A percentile compares a stretch with the other conserved stretches of the same genome.
These are phyloP conservation scores for Nakaseomyces uthaithaninus DNA, from an alignment of 1,139 yeast genomes.

Conservation along the genomic window DNA sequence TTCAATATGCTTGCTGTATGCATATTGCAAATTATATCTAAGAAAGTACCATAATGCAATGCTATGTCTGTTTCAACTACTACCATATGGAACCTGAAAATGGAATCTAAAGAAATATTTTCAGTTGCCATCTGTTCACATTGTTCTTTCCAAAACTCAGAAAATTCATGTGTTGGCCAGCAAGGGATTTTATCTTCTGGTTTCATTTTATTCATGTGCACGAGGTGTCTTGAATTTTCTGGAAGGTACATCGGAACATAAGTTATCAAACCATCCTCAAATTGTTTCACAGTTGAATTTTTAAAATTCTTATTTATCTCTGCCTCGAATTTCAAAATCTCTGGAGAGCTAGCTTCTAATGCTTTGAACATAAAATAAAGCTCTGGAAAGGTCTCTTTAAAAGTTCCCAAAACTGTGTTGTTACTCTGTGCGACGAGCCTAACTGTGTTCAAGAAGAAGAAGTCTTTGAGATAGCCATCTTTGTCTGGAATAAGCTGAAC, in stretches of 20 bases:
- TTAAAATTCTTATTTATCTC: constrained; percentile 8
- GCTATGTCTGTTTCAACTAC: constrained; percentile 17
- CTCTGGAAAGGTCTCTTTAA: background rate
- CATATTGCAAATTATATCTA: constrained; percentile 14
- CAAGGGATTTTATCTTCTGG: background rate
- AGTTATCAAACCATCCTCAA: background rate
- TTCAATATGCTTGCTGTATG: constrained; percentile 16
- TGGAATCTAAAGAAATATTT: background rate
- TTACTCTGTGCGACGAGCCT: background rate
- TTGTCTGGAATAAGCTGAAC: background rate
- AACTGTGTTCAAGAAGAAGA: background rate
- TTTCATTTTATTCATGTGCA: background rate
- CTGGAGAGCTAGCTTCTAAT: background rate
- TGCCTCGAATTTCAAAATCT: constrained; percentile 3
- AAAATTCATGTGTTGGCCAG: background rate
- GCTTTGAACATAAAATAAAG: background rate
- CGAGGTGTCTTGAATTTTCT: background rate
- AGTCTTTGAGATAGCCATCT: background rate
- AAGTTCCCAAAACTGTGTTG: background rate
- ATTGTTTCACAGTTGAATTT: background rate
- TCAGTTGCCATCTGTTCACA: background rate
- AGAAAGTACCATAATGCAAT: constrained; percentile 6
- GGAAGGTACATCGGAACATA: background rate
- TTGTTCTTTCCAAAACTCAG: constrained; percentile 6
- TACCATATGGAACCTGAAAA: constrained; percentile 14